phyloP scores from a whole-genome alignment of 257 asterid species.

The Misopates orontium region DNA sequence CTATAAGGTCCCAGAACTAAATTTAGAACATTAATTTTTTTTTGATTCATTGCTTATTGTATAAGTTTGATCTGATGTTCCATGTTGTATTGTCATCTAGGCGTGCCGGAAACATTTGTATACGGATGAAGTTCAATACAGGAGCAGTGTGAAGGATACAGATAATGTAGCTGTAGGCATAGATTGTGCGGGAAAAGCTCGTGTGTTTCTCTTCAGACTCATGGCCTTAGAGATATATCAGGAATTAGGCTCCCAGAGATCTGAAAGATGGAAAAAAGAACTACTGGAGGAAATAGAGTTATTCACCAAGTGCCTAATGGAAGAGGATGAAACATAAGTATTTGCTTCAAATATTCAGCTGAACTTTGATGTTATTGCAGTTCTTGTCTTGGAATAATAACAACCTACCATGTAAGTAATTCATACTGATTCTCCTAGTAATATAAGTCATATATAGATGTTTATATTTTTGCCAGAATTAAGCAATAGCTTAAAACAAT shows the following conservation, averaged over 20 bases:
- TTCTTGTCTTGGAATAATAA: background rate
- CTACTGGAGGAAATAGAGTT: constrained; percentile 67
- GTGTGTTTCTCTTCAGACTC: constrained; percentile 48
- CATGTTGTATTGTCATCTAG: constrained; percentile 38
- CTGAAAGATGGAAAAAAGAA: constrained; percentile 35
- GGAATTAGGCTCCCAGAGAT: constrained; percentile 24
- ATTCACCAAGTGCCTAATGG: constrained; percentile 62
- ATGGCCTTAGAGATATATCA: constrained; percentile 38
- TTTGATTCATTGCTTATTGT: background rate
- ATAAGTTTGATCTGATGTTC: constrained; percentile 10
- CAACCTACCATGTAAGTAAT: background rate
- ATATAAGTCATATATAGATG: no score
- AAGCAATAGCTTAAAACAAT: no score
- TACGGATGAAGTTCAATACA: constrained; percentile 41
- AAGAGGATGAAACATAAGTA: constrained; percentile 42
- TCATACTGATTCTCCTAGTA: background rate
- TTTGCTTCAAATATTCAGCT: background rate
- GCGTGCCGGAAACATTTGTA: constrained; percentile 64
- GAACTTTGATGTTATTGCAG: background rate
- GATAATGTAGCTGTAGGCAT: constrained; percentile 25
- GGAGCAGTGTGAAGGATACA: constrained; percentile 27
- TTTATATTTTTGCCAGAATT: no score
- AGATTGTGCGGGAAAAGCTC: constrained; percentile 36
- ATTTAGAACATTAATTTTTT: background rate
- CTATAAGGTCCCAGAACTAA: background rate